Conservation (phyloP, 2,329 filamentous ascomycete species). For the Periconia digitata region DNA sequence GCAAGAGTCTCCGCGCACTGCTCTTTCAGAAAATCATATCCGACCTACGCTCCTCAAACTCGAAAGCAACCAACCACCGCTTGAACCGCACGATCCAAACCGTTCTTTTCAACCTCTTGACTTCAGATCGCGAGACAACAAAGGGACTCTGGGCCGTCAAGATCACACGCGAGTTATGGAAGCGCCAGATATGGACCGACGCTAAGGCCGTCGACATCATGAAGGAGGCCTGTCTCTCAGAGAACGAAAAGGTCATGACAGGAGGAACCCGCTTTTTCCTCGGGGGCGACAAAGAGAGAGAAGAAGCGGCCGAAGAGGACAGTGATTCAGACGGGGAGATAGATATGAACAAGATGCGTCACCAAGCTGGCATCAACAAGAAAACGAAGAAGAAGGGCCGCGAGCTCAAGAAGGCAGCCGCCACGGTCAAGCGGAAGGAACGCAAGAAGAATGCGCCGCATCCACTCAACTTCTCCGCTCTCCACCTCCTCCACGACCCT, state of each 20-base stretch:
- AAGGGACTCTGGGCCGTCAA: constrained; percentile 96
- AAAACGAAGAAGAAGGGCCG: constrained; percentile 88
- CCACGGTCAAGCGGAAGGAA: constrained; percentile 77
- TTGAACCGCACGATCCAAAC: constrained; percentile 93
- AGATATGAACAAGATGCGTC: constrained; percentile 79
- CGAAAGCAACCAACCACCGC: constrained; percentile 84
- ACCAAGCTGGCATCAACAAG: constrained; percentile 91
- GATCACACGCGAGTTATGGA: constrained; percentile 93
- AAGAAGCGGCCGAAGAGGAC: constrained; percentile 81
- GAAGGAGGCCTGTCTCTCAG: constrained; percentile 86
- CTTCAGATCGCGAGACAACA: constrained; percentile 78
- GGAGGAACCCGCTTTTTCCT: constrained; percentile 93
- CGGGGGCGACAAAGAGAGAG: constrained; percentile 91
- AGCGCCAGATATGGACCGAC: constrained; percentile 93
- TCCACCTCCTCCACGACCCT: constrained; percentile 91
- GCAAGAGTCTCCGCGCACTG: constrained; percentile 81
- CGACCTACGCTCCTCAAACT: constrained; percentile 85
- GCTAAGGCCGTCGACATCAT: constrained; percentile 95
- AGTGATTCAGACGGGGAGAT: constrained; percentile 74
- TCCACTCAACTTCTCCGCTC: constrained; percentile 90
- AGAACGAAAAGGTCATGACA: constrained; percentile 89
- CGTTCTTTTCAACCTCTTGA: constrained; percentile 87
- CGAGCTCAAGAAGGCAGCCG: constrained; percentile 75
- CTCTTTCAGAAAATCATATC: constrained; percentile 90
- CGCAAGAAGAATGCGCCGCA: constrained; percentile 86